These are phyloP conservation scores for Aureobasidium sp. DNA, from an alignment of 2,329 filamentous ascomycete genomes.

Conservation along the genomic window DNA sequence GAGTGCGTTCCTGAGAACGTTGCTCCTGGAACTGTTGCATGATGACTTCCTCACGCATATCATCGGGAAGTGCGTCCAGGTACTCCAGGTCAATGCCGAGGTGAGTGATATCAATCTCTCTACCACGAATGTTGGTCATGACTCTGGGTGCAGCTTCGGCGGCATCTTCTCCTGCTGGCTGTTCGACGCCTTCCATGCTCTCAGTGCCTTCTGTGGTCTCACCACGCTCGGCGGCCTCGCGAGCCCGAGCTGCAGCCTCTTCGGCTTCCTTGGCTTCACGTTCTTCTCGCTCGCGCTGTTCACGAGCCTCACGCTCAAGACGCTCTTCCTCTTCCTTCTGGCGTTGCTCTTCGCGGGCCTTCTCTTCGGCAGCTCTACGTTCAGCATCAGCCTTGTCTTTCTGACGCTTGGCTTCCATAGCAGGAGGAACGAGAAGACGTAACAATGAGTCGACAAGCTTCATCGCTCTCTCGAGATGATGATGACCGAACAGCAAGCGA, in stretches of 20 bases:
- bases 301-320: conserved; percentile 45
- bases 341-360: conserved; percentile 52
- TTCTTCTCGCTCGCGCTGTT: conserved; percentile 42
- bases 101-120: conserved; percentile 85
- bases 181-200: conserved; percentile 63
- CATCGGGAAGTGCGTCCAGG: conserved; percentile 92
- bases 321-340: conserved; percentile 52
- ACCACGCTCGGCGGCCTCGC: conserved; percentile 23
- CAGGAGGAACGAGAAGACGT: conserved; percentile 68
- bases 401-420: conserved; percentile 72
- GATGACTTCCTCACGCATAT: conserved; percentile 91
- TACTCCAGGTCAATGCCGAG: conserved; percentile 93
- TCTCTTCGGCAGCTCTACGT: conserved; percentile 56
- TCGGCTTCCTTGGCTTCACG: conserved; percentile 40
- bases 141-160: conserved; percentile 46
- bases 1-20: conserved; percentile 58
- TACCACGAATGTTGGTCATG: conserved; percentile 75
- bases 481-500: conserved; percentile 69
- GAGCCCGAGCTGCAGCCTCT: conserved; percentile 27
- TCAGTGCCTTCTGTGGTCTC: conserved; percentile 29
- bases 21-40: conserved; percentile 80
- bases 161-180: conserved; percentile 31
- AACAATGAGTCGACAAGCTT: conserved; percentile 62
- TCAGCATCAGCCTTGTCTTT: conserved; percentile 59
- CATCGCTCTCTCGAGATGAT: conserved; percentile 59